A percentile compares a stretch with the other conserved stretches of the same genome.
Conservation (phyloP, 2,329 filamentous ascomycete genomes). For the Exutisphaerella laricina region DNA sequence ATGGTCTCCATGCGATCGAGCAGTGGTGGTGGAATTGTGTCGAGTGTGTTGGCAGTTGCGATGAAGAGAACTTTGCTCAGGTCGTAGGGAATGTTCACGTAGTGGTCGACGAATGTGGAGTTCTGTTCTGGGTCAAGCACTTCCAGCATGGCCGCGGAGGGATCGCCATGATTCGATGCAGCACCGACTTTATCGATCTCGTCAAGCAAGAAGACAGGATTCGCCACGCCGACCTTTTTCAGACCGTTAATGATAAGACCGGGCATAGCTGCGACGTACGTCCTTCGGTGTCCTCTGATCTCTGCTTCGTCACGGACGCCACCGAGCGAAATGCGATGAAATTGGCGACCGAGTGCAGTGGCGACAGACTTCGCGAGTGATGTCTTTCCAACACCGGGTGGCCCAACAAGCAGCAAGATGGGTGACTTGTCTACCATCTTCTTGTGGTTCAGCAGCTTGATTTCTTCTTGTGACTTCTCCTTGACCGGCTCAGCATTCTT, state of each 20-base stretch:
- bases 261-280: conserved; percentile 98
- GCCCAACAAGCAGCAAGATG: conserved; percentile 86
- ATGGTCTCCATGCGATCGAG: conserved; percentile 98
- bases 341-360: conserved; percentile 85
- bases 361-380: conserved; percentile 91
- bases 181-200: conserved; percentile 97
- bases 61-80: conserved; percentile 96
- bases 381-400: conserved; percentile 93
- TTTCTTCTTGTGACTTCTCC: conserved; percentile 51
- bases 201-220: conserved; percentile 91
- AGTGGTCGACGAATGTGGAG: conserved; percentile 89
- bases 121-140: conserved; percentile 98
- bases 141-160: conserved; percentile 95
- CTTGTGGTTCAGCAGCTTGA: conserved; percentile 72
- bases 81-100: conserved; percentile 91
- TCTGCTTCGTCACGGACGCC: conserved; percentile 95
- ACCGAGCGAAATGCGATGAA: conserved; percentile 93
- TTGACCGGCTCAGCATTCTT: conserved; percentile 32
- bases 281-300: conserved; percentile 88
- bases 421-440: conserved; percentile 91
- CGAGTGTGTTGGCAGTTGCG: conserved; percentile 88
- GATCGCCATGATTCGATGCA: conserved; percentile 89
- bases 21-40: conserved; percentile 90
- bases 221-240: conserved; percentile 91
- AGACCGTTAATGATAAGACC: conserved; percentile 88